Evolutionary conservation across 441 rosid genomes (phyloP), one percentile per base, ranked within the genome.

Genomic region (California macrophylla): DNA sequence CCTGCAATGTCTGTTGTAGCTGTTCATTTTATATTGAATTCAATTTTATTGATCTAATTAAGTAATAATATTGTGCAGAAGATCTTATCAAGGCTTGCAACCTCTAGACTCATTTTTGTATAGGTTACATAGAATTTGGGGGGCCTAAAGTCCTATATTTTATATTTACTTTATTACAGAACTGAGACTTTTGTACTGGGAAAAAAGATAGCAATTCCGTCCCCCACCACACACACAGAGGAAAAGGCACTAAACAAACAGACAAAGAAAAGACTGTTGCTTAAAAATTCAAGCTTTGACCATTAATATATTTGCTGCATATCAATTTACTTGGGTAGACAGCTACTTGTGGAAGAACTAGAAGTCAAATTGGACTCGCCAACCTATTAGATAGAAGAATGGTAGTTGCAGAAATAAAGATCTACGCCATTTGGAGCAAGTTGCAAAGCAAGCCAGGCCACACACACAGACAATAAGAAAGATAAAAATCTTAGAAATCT

Each of bases 361-460:
- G 6, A 58, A 58, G 29, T 58, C 63, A 23, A 23, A 23, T 23
- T 23, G 63, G 29, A 23, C 5, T 10, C 12, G 20, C 63, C 63
- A 58, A 58, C 4, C 15, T 20, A 21, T 21, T 23, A 0, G 5
- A 58, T 23, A 24, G n/a, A 16, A 47, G 56, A 58, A 58, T 58
- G 63, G 63, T 58, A 58, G 63, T 10, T 58, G 29, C 28, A 58
- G 63, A 58, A 24, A 58, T n/a, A n/a, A 58, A 58, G 2, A 58
- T 23, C 15, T 9, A 2, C 9, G 29, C 6, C 15, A 21, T 58
- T 23, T 58, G n/a, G 6, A 58, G 29, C 63, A 58, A 21, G 63
- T 23, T 58, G 63, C 29, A 56, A 56, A 23, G 62, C 62, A 56
- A 20, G 62, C 23, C 0, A 15, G 26, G 28, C 40, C 4, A 6